These are phyloP conservation scores for Penicillium palitans DNA, from an alignment of 2,329 filamentous ascomycete genomes.

Conservation along the genomic window DNA sequence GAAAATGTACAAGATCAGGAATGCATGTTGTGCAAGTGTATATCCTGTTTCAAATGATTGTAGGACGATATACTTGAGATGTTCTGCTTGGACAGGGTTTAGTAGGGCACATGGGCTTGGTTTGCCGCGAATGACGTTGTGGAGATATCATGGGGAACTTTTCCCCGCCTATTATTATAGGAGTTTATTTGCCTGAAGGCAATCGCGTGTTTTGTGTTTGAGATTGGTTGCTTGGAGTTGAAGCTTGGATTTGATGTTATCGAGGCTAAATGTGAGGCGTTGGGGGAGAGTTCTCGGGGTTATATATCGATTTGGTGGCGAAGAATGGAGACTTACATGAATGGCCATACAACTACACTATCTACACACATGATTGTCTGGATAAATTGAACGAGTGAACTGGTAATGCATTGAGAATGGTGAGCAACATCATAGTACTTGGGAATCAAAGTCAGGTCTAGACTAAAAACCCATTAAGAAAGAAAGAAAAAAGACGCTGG, in stretches of 20 bases:
- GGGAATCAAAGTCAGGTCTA: conserved; percentile 16
- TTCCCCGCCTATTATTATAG: conserved; percentile 15
- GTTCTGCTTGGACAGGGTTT: neutral
- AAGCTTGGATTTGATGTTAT: neutral
- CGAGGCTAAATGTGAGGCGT: neutral
- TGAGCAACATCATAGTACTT: conserved; percentile 18
- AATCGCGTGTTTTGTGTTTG: neutral
- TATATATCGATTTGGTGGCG: neutral
- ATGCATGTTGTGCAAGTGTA: conserved; percentile 3
- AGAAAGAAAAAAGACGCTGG: conserved; percentile 25
- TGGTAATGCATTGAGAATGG: conserved; percentile 18
- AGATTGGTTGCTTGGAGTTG: neutral
- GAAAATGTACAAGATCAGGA: conserved; percentile 7
- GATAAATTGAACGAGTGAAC: neutral
- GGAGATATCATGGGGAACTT: conserved; percentile 23
- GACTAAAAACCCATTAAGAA: conserved; percentile 14
- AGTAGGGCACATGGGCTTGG: neutral
- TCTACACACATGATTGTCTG: neutral
- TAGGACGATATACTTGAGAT: neutral
- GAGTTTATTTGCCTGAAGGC: neutral
- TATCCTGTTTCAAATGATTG: neutral
- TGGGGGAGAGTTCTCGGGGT: neutral
- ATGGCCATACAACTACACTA: neutral
- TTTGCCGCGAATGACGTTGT: conserved; percentile 24
- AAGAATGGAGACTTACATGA: too few relatives aligned